These are phyloP conservation scores for Harringtonia lauricola DNA, from an alignment of 2,329 filamentous ascomycete genomes.

Conservation along the genomic window DNA sequence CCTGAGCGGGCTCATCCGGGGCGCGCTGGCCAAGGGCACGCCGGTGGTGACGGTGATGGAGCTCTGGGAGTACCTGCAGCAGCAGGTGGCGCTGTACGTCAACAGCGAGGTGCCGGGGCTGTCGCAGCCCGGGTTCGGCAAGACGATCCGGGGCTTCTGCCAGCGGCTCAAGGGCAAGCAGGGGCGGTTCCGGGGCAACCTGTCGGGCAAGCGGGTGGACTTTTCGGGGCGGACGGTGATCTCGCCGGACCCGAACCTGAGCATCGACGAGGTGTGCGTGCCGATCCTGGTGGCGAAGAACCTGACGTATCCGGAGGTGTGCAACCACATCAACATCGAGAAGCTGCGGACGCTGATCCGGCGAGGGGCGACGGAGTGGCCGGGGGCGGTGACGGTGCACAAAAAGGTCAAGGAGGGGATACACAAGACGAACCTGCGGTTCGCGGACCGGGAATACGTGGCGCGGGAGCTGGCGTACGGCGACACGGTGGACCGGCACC, in stretches of 20 bases:
- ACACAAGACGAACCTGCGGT: conserved; percentile 68
- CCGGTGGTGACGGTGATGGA: conserved; percentile 88
- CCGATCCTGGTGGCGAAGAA: conserved; percentile 90
- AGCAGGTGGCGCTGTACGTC: conserved; percentile 95
- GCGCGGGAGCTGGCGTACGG: conserved; percentile 68
- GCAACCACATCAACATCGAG: conserved; percentile 72
- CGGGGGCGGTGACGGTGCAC: conserved; percentile 49
- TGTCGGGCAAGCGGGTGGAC: conserved; percentile 96
- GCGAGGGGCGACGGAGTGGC: conserved; percentile 70
- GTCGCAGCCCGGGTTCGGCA: conserved; percentile 78
- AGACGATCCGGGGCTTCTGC: conserved; percentile 85
- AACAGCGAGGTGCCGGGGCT: conserved; percentile 93
- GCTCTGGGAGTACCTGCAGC: conserved; percentile 93
- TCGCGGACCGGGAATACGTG: conserved; percentile 58
- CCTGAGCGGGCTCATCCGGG: conserved; percentile 77
- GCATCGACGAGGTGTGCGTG: conserved; percentile 88
- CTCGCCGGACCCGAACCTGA: conserved; percentile 88
- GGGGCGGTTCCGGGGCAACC: conserved; percentile 89
- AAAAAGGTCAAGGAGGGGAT: conserved; percentile 52
- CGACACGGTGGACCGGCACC: conserved; percentile 85
- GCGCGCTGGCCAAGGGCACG: conserved; percentile 72
- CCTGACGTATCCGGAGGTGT: conserved; percentile 86
- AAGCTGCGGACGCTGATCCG: conserved; percentile 65
- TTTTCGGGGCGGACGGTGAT: conserved; percentile 98
- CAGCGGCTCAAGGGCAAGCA: conserved; percentile 96